phyloP scores from a whole-genome alignment of 2,329 filamentous ascomycete genomes.

The Didymellaceae sp. region DNA sequence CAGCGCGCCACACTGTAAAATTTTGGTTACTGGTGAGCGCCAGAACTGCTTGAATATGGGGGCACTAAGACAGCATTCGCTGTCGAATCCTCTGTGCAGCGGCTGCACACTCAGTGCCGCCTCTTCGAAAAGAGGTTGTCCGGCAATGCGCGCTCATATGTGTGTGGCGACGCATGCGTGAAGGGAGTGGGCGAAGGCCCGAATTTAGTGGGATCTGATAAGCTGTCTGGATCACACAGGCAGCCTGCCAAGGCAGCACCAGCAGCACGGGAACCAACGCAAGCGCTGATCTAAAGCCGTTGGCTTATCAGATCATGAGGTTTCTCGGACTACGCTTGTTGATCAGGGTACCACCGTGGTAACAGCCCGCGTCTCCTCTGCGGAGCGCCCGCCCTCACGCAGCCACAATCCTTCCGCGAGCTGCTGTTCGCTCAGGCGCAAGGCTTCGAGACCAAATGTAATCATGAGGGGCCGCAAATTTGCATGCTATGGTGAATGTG shows the following conservation, averaged over 20 bases:
- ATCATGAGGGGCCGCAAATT: constrained; percentile 1
- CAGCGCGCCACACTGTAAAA: constrained; percentile 5
- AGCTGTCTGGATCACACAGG: constrained; percentile 2
- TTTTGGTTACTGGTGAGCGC: not conserved
- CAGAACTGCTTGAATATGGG: not conserved
- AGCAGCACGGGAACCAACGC: constrained; percentile 4
- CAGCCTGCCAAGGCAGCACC: constrained; percentile 11
- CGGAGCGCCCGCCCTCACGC: constrained; percentile 1
- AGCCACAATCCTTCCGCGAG: constrained; percentile 3
- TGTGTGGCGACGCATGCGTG: too few relatives aligned
- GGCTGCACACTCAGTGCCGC: too few relatives aligned
- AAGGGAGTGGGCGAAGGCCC: constrained; percentile 2
- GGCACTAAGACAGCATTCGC: too few relatives aligned
- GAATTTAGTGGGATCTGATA: constrained; percentile 4
- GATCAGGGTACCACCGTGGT: constrained; percentile 5
- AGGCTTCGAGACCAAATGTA: constrained; percentile 1
- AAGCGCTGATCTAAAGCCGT: not conserved
- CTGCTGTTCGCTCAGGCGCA: constrained; percentile 5
- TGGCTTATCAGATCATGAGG: constrained; percentile 11
- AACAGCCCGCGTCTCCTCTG: not conserved
- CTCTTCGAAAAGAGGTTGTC: too few relatives aligned
- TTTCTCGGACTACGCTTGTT: not conserved
- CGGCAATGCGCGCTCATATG: too few relatives aligned
- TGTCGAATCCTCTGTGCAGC: too few relatives aligned
- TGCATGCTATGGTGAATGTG: not conserved